Base-by-base conservation (phyloP, 805 yeast genomes). In the Saccharomycopsis schoenii region DNA sequence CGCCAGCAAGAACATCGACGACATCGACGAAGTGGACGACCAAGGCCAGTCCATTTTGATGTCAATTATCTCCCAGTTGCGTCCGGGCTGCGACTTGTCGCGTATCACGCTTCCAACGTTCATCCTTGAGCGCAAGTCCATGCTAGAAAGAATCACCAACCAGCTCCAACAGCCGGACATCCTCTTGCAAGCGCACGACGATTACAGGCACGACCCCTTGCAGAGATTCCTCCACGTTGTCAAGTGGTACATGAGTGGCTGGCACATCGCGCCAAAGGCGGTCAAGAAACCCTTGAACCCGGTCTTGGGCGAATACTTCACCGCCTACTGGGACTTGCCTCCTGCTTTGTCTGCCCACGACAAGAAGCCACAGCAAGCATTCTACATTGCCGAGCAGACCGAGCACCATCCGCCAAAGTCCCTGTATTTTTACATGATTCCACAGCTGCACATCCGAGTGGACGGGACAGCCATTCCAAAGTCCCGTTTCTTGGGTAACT, bases 371-470 rank as follows among this genome's bases (percentile, higher is more conserved):
- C 83, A 80, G 37, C 80, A 80, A 58, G 96, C 97, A 0, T 93
- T 81, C 71, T 94, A 93, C 71, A 73, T 93, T 21, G 79, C 97
- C 1, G 99, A 94, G 72, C 99, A 94, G 72, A 92, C 97, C 0
- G 88, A 96, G 39, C 99, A 94, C 69, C 99, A 94, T 71, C 98
- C 99, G n/a, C 99, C 99, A 14, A 88, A 94, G 71, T 89, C 97
- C 0, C 86, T 96, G 0, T 94, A 93, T 73, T 94, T 91, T 70
- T 94, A 89, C 71, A 77, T 86, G 73, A 81, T 89, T 42, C 99
- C 99, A 0, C 87, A 83, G 61, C 81, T 82, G 62, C 82, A 83
- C 66, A 88, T 94, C 62, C 82, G 94, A 64, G 90, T 86, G 24
- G 99, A 94, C 69, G 99, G 99, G 37, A 80, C 87, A 14, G 83